Evolutionary conservation across 2,329 filamentous ascomycete genomes (phyloP).

Genomic region (Monosporascus ibericus): DNA sequence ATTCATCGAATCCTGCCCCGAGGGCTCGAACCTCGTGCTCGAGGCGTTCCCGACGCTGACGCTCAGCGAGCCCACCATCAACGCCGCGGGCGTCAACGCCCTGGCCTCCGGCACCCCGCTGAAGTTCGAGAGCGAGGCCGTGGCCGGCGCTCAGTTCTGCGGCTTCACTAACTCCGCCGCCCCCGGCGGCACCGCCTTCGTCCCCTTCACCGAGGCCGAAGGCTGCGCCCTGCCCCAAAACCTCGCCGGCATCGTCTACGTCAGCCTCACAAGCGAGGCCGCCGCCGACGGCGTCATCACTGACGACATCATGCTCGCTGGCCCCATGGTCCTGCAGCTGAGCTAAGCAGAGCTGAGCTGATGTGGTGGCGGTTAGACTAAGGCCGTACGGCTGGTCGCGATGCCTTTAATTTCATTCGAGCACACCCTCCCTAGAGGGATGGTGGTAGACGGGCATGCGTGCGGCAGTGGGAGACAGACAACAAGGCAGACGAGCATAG

Average conservation of each 20-base stretch:
- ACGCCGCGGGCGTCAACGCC: slow-evolving; percentile 29
- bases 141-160: slow-evolving; percentile 51
- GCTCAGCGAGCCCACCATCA: slow-evolving; percentile 38
- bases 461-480: no score
- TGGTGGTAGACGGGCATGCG: no score
- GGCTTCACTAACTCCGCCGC: slow-evolving; percentile 59
- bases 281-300: slow-evolving; percentile 46
- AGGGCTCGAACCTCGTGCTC: slow-evolving; percentile 57
- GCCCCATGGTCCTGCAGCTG: slow-evolving; percentile 52
- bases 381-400: no score
- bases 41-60: slow-evolving; percentile 55
- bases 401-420: no score
- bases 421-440: no score
- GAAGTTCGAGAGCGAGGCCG: slow-evolving; percentile 44
- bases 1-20: slow-evolving; percentile 67
- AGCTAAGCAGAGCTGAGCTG: slow-evolving; percentile 29
- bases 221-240: slow-evolving; percentile 57
- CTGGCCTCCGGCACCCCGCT: slow-evolving; percentile 36
- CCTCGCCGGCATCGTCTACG: slow-evolving; percentile 59
- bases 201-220: slow-evolving; percentile 44
- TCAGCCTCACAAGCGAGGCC: slow-evolving; percentile 54
- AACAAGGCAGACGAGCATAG: no score
- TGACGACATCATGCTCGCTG: slow-evolving; percentile 61
- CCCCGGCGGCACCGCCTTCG: slow-evolving; percentile 55
- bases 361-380: no score